These are phyloP conservation scores for Stentor coeruleus DNA, from an alignment of 73 alveolate genomes.

Conservation along the genomic window DNA sequence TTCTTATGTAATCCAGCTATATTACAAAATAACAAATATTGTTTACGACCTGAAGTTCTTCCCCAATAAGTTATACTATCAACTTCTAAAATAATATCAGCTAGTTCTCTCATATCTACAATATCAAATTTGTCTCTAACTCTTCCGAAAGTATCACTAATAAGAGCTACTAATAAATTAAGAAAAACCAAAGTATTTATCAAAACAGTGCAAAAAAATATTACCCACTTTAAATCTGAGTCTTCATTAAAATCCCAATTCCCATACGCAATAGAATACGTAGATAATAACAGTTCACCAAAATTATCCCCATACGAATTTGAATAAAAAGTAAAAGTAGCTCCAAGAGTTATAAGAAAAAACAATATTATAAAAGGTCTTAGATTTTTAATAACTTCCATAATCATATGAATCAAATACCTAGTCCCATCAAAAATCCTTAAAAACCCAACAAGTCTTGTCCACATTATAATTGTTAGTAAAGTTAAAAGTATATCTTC, in stretches of 20 bases:
- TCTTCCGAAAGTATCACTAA: background rate
- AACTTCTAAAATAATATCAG: background rate
- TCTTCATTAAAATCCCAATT: background rate
- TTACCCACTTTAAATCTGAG: background rate
- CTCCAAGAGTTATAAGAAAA: background rate
- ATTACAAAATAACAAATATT: too few species aligned
- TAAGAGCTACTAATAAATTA: background rate
- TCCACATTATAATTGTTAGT: background rate
- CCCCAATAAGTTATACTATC: too few species aligned
- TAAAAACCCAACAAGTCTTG: background rate
- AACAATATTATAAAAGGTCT: background rate
- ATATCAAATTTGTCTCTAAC: background rate
- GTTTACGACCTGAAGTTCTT: too few species aligned
- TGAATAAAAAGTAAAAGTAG: background rate
- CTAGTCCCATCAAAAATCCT: constrained; percentile 5
- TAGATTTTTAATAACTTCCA: background rate
- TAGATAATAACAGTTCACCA: background rate
- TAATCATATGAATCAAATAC: background rate
- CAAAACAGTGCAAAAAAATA: background rate
- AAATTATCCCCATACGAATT: background rate
- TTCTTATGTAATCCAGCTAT: too few species aligned
- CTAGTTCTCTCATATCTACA: background rate
- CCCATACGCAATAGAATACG: background rate
- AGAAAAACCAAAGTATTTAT: background rate
- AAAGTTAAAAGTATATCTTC: background rate